phyloP scores from a whole-genome alignment of 2,329 filamentous ascomycete genomes.

The Pseudogymnoascus verrucosus region DNA sequence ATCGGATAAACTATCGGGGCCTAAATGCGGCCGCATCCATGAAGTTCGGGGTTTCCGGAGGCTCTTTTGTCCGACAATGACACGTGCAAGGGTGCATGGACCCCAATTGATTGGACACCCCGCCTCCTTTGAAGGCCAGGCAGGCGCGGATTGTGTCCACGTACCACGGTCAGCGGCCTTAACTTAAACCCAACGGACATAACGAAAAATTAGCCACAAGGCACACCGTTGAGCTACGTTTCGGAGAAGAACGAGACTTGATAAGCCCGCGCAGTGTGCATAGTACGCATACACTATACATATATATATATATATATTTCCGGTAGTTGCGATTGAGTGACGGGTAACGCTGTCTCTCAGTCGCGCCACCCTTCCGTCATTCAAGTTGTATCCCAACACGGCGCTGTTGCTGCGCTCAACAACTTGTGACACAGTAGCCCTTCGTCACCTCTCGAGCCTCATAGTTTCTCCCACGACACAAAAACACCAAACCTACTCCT shows the following conservation, averaged over 20 bases:
- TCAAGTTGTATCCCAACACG: constrained; percentile 30
- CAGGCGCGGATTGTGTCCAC: not conserved
- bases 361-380: constrained; percentile 10
- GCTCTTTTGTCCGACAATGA: not conserved
- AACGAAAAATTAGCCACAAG: constrained; percentile 3
- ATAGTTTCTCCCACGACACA: constrained; percentile 18
- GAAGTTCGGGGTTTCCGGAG: not conserved
- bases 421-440: constrained; percentile 21
- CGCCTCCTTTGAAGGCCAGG: not conserved
- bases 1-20: not conserved
- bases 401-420: constrained; percentile 27
- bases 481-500: constrained; percentile 20
- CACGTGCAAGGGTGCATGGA: constrained; percentile 8
- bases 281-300: not conserved
- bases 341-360: constrained; percentile 17
- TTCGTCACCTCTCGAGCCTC: constrained; percentile 23
- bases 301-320: constrained; percentile 13
- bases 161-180: not conserved
- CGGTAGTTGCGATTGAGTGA: constrained; percentile 14
- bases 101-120: constrained; percentile 5
- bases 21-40: not conserved
- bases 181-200: constrained; percentile 7
- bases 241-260: not conserved
- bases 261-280: not conserved
- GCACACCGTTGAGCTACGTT: not conserved